Evolutionary conservation across 176 grass and related monocot genomes (phyloP), one percentile per base, ranked within the genome.

Genomic region (Alloteropsis semialata): DNA sequence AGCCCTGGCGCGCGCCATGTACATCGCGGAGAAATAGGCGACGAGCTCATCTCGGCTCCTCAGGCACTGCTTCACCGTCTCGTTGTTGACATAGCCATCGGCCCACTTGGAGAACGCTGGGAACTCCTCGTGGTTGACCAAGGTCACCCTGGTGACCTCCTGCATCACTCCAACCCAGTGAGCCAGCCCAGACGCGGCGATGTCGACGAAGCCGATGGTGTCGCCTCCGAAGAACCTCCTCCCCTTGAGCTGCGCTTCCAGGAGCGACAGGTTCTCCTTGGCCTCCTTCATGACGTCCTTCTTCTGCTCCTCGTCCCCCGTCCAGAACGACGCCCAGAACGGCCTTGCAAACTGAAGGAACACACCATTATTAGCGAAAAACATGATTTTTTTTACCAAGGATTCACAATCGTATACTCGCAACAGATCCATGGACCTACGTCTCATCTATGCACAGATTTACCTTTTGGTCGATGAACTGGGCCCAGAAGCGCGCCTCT

Each of bases 171-270:
- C 62, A 10, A 81, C 5, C 80, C 88, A 93, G 37, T 61, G 48
- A 19, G 84, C 80, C 5, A 96, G 22, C 72, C 11, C 60, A 13
- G 67, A 24, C 3, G 41, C 86, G 10, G 66, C 85, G 22, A 93
- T 32, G 81, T 96, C 91, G 2, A 83, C 19, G 10, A 78, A 70
- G 5, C 91, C 90, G 15, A 88, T 21, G 88, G 57, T 21, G n/a
- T n/a, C n/a, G n/a, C n/a, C n/a, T n/a, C n/a, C n/a, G n/a, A n/a
- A n/a, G n/a, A n/a, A n/a, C n/a, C n/a, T n/a, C n/a, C n/a, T n/a
- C n/a, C n/a, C n/a, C n/a, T n/a, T n/a, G n/a, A n/a, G n/a, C n/a
- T n/a, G n/a, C n/a, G n/a, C n/a, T n/a, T n/a, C n/a, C n/a, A n/a
- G n/a, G n/a, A n/a, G n/a, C n/a, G n/a, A n/a, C n/a, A n/a, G n/a